Base-by-base conservation (phyloP, 2,329 filamentous ascomycete genomes). In the Colletotrichum musicola region DNA sequence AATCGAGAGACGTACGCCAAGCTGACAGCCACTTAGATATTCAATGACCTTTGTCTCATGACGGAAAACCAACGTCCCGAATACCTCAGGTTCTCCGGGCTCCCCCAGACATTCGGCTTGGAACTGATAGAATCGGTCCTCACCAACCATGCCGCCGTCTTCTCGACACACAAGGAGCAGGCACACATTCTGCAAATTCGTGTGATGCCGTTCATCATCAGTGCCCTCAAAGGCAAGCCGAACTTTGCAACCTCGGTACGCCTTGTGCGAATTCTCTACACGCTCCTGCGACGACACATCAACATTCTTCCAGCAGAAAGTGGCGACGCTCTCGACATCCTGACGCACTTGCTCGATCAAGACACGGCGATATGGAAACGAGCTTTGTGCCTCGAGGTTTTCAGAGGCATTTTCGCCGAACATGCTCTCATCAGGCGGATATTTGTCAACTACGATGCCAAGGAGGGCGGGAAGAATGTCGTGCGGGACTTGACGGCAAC, bases 81-180 rank as follows among this genome's bases (percentile, higher is more conserved):
- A 71, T 97, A 95, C 75, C 85, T 99, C 46, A 90, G 90, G 38
- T 93, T 96, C 74, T 90, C 92, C 13, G 89, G 89, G 4, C 85
- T 98, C 10, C 90, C 93, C 0, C 90, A 94, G 73, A 92, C 93
- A 0, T 96, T 97, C 73, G 93, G 94, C 6, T 82, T 99, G 1
- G 96, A 99, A 77, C 86, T 98, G 62, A 94, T 99, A 73, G 95
- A 98, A 80, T 95, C 94, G 1, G 90, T 97, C 60, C 83, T 99
- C 68, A 91, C 92, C 25, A 97, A 95, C 74, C 94, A 98, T 82
- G 88, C 91, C n/a, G 84, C 86, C 59, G 89, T 97, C 30, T 96
- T 98, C 77, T 84, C 90, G 18, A 84, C 85, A 3, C 94, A 98
- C 75, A 86, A 89, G 0, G 95, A 98, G 75, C 92, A 97, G 77